Evolutionary conservation across 345 rosid species (phyloP), one percentile per base, ranked within the genome.

Genomic region (Physaria fendleri): DNA sequence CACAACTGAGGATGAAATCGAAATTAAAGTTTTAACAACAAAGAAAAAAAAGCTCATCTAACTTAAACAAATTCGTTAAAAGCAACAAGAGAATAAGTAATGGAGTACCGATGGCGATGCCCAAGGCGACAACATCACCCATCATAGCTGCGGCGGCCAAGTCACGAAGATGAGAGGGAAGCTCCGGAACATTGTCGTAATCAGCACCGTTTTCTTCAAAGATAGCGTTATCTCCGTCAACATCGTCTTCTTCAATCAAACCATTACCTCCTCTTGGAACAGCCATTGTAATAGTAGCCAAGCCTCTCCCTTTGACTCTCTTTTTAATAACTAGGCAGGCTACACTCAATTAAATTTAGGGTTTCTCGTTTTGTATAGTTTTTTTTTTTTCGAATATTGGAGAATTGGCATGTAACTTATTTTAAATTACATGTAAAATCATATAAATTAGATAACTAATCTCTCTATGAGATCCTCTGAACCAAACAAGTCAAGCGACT

Each of bases 221-320:
- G 35, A 88, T 74, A 50, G 71, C 76, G 74, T 81, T 85, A 9
- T 83, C 85, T 21, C 79, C 87, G 6, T 79, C 91, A 16, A 80
- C 89, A 9, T 85, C 97, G 7, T 85, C 93, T 30, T 82, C 98
- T 18, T 84, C 96, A 18, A 76, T 28, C 22, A 76, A 47, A 22
- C 85, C 94, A 60, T 85, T 85, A 67, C 74, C 85, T 48, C 74
- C 71, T 35, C 82, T 79, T 1, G 87, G 93, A 30, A 92, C 93
- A 24, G 98, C 98, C 98, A 92, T 87, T 23, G 15, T 59, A 48
- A 23, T 39, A 32, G 34, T 30, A 23, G 8, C 54, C 34, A 48
- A 54, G 27, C 29, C 57, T 46, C 48, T 4, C 35, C 9, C 9
- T 28, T 14, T 34, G 14, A 42, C 28, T 23, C 30, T 22, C 28